phyloP scores from a whole-genome alignment of 495 filamentous ascomycete species.

The Lasiosphaeria miniovina region DNA sequence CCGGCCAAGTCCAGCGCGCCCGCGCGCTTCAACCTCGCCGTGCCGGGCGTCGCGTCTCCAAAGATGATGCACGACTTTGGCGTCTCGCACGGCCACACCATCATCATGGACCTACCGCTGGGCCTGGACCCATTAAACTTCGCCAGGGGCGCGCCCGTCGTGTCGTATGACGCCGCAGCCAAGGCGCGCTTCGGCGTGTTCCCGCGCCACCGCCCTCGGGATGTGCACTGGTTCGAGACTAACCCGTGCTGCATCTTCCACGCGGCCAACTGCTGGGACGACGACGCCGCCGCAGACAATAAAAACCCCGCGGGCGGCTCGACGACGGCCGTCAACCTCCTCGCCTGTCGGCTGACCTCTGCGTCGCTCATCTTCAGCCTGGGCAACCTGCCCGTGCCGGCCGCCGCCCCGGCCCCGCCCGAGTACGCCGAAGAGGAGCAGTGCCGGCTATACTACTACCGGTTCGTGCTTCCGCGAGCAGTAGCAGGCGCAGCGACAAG shows the following conservation, averaged over 20 bases:
- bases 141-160: conserved; percentile 47
- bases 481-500: not conserved
- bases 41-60: conserved; percentile 55
- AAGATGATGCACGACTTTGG: conserved; percentile 76
- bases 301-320: conserved; percentile 29
- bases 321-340: conserved; percentile 50
- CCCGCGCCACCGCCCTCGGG: conserved; percentile 52
- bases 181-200: conserved; percentile 62
- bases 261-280: conserved; percentile 61
- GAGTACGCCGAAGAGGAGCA: conserved; percentile 54
- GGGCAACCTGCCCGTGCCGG: conserved; percentile 51
- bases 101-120: conserved; percentile 65
- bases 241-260: conserved; percentile 63
- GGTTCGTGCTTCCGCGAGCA: conserved; percentile 40
- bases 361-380: conserved; percentile 57
- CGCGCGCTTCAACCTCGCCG: conserved; percentile 18
- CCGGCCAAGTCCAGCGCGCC: conserved; percentile 3
- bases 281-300: not conserved
- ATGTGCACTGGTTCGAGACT: conserved; percentile 62
- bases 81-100: conserved; percentile 54
- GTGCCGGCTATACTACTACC: conserved; percentile 65
- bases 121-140: conserved; percentile 60
- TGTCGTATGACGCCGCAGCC: conserved; percentile 52
- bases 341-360: conserved; percentile 60
- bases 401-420: conserved; percentile 27